These are phyloP conservation scores for Ligustrum vulgare DNA, from an alignment of 257 asterid species.

Conservation along the genomic window DNA sequence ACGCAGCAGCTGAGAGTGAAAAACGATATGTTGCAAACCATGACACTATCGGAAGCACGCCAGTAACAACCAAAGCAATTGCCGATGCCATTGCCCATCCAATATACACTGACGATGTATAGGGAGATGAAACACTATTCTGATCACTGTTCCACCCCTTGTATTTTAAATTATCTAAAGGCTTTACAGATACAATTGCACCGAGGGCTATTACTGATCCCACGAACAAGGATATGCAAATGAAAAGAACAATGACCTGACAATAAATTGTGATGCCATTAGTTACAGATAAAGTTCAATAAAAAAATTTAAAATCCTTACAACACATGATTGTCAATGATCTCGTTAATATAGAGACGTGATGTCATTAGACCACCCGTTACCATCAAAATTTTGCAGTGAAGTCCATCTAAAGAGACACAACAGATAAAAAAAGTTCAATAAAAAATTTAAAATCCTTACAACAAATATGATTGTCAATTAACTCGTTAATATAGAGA, in stretches of 20 bases:
- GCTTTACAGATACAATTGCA: slow-evolving; percentile 91
- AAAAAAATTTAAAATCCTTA: slow-evolving; percentile 7
- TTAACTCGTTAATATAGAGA: neutral
- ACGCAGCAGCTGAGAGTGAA: slow-evolving; percentile 85
- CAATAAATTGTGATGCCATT: slow-evolving; percentile 22
- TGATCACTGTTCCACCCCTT: slow-evolving; percentile 71
- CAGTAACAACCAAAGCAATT: slow-evolving; percentile 78
- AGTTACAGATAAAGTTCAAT: slow-evolving; percentile 19
- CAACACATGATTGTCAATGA: neutral
- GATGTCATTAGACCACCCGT: slow-evolving; percentile 6
- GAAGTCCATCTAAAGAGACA: too few species aligned
- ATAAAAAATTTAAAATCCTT: slow-evolving; percentile 3
- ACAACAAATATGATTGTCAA: neutral
- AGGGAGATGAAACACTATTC: slow-evolving; percentile 77
- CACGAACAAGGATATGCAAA: slow-evolving; percentile 71
- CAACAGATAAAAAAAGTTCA: neutral
- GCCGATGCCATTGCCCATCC: slow-evolving; percentile 98
- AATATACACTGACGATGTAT: slow-evolving; percentile 81
- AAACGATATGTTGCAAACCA: slow-evolving; percentile 99
- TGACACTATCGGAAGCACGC: slow-evolving; percentile 87
- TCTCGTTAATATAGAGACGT: neutral
- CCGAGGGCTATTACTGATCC: slow-evolving; percentile 94
- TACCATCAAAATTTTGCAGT: neutral
- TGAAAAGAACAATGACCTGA: slow-evolving; percentile 75
- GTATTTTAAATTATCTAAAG: slow-evolving; percentile 88